Evolutionary conservation across 169 alveolate species (phyloP), one percentile per base, ranked within the genome.

Genomic region (Plasmodium adleri): DNA sequence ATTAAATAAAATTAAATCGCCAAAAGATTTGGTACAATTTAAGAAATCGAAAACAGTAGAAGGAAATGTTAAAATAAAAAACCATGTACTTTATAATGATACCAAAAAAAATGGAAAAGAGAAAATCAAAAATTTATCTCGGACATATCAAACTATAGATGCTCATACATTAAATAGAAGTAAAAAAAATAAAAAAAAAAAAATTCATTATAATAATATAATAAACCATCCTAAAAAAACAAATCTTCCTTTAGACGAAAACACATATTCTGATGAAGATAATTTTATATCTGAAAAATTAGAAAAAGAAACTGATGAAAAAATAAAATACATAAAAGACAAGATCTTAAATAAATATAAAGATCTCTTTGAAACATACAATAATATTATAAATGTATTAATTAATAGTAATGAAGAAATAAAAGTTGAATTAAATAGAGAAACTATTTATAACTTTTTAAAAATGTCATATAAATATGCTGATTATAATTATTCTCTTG

Each of bases 331-430:
- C 15, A n/a, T 64, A 17, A 78, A 49, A 52, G 66, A 66, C 10
- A 78, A 78, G 20, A 66, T 64, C 32, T 52, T 78, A 49, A 22
- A 43, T 49, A 78, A 66, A 71, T 78, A 78, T 59, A 78, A 47
- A 6, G 70, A 78, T 52, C 47, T 78, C 10, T 12, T 67, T 78
- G 50, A 26, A 15, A 45, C 66, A 43, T 60, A 66, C 54, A 64
- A n/a, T 64, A 64, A 59, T 67, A 66, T 47, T 3, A 49, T 67
- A 28, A 52, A 66, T n/a, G 28, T 43, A 8, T 24, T 78, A 58
- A n/a, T 78, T 24, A 17, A 32, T 22, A 64, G 64, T 1, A 78
- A 62, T 15, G 62, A 15, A 49, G n/a, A 24, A 28, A 4, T 78
- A 32, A 26, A 78, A 8, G 49, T 78, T 8, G 39, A 58, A 47